Base-by-base conservation (phyloP, 352 stramenopile species). In the Pythium rishiriense region DNA sequence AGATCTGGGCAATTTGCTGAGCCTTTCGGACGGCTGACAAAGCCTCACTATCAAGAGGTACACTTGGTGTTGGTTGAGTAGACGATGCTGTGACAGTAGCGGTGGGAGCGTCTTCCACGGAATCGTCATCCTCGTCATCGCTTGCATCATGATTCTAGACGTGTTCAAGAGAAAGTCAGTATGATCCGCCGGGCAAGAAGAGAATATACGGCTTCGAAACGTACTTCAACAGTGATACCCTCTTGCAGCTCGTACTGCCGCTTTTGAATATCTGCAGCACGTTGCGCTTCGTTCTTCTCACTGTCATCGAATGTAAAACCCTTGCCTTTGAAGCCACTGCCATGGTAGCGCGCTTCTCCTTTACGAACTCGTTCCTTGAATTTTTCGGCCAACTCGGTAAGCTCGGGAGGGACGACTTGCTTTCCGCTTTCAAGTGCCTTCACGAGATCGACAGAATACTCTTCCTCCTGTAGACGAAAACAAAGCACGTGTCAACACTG, bases 261-360 rank as follows among this genome's bases (percentile, higher is more conserved):
- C 37, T 81, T 87, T 67, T 99, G 94, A 43, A 98, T 70, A 67
- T 97, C 86, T 41, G 92, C 92, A 28, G 93, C 82, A 45, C 96
- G 91, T 69, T 99, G 97, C 12, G 94, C 85, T 73, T 99, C 97
- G 50, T 91, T 99, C 59, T 98, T 89, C 72, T 99, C 98, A 17
- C 76, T 98, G 29, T 97, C 96, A 64, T 99, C 97, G 66, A 99
- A 99, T 2, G 94, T 99, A 75, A 98, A 99, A 5, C 98, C 98
- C 64, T 98, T 98, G 46, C 96, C 97, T 71, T 97, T 97, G 72
- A 99, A 99, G 0, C 98, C 98, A 61, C 91, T 98, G 22, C 88
- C 88, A 43, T 98, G 96, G 70, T 96, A 98, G 42, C 91, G 90
- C 14, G 97, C 97, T 81, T 99, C 92, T 21, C 98, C 98, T 22